Base-by-base conservation (phyloP, 2,329 filamentous ascomycete genomes). In the Onygenales sp. region DNA sequence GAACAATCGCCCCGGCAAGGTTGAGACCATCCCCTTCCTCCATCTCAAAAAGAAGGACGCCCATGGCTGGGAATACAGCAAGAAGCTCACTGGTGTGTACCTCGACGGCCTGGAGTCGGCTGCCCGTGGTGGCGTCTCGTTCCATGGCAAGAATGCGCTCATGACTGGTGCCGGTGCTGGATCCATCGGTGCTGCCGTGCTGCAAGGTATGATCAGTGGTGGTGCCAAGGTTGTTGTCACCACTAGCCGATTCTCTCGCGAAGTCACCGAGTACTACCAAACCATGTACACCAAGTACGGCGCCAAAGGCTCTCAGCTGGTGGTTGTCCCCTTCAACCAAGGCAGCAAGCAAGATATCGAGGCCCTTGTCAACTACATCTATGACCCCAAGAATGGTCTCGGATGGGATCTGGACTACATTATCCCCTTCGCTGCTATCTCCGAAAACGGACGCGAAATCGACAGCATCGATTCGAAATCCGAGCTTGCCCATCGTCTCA, bases 241-340 rank as follows among this genome's bases (percentile, higher is more conserved):
- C 11, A 98, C 93, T 14, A 95, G 88, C 66, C 85, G 93, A 62
- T 98, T 93, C 78, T 98, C 93, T 13, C 88, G 90, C 45, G 87
- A 96, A 70, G 93, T 98, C 54, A 98, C 93, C 5, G 93, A 98
- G 75, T 98, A 97, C 77, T 98, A 98, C 75, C 93, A 98, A 74
- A 85, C 89, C 54, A 97, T 98, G 87, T 98, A 98, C 72, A 87
- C 91, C 58, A 87, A 91, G 56, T 95, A 87, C 65, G 93, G 93
- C 65, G 88, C 89, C 56, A 87, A 89, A 59, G 93, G 93, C 59
- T 97, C 93, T 54, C 91, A 97, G 74, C 85, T 98, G 53, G 89
- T 98, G 42, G 93, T 98, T 52, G 94, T 97, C 52, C 93, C 94
- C 49, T 98, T 98, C 82, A 98, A 98, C 73, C 91, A 96, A 71